phyloP scores from a whole-genome alignment of 164 flowering plant genomes.

The Brasenia schreberi region DNA sequence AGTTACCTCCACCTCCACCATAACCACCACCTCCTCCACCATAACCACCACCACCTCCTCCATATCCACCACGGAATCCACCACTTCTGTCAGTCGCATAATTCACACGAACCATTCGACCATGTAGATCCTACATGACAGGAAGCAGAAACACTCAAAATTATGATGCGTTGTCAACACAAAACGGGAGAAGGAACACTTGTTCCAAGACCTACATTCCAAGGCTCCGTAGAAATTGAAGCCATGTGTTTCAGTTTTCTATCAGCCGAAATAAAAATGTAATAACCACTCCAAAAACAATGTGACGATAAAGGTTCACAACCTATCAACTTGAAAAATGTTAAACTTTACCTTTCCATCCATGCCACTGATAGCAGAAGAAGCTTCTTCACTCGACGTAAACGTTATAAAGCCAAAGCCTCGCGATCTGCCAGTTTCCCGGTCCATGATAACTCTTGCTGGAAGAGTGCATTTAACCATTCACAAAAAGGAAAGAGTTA shows the following conservation, averaged over 20 bases:
- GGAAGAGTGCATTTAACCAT: constrained; percentile 5
- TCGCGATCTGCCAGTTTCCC: constrained; percentile 35
- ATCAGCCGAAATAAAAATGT: background rate
- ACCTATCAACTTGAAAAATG: background rate
- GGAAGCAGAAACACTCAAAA: background rate
- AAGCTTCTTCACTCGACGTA: constrained; percentile 30
- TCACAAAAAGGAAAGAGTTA: too few species aligned
- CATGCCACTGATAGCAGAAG: constrained; percentile 24
- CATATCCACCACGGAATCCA: constrained; percentile 15
- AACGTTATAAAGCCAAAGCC: constrained; percentile 43
- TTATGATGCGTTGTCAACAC: background rate
- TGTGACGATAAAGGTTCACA: background rate
- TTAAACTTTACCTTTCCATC: constrained; percentile 32
- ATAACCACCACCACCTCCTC: constrained; percentile 6
- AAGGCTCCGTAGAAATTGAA: background rate
- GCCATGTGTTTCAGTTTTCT: background rate
- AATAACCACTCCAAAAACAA: background rate
- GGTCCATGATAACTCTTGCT: constrained; percentile 37
- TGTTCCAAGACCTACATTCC: too few species aligned
- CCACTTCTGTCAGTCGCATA: constrained; percentile 55
- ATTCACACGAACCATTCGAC: constrained; percentile 57
- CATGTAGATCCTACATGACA: constrained; percentile 54
- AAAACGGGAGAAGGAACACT: background rate
- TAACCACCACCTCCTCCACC: constrained; percentile 9
- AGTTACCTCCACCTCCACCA: constrained; percentile 3